Evolutionary conservation across 768 basidiomycete species (phyloP).

Genomic region (Russula emetica): DNA sequence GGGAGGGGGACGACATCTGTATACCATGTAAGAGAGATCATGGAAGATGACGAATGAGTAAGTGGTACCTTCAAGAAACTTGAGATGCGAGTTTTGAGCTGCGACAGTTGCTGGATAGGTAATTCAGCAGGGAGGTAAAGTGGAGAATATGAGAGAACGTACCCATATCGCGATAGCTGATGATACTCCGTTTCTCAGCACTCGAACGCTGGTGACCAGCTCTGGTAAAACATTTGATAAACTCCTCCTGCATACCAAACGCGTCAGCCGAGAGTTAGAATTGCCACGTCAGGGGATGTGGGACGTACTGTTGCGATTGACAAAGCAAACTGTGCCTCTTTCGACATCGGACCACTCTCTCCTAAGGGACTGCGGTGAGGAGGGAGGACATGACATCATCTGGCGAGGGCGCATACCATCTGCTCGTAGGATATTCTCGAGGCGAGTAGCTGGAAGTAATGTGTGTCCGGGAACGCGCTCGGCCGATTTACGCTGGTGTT

Average conservation of each 20-base stretch:
- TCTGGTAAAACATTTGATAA: constrained; percentile 26
- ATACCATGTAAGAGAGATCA: background rate
- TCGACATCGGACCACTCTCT: constrained; percentile 28
- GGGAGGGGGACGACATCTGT: constrained; percentile 26
- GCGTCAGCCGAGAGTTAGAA: constrained; percentile 4
- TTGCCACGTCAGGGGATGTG: constrained; percentile 13
- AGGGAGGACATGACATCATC: background rate
- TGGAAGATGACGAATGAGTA: background rate
- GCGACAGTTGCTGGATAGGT: constrained; percentile 11
- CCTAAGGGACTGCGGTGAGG: constrained; percentile 12
- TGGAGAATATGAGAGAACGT: background rate
- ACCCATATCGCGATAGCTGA: constrained; percentile 29
- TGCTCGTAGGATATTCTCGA: constrained; percentile 28
- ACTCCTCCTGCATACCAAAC: constrained; percentile 25
- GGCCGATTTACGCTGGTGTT: constrained; percentile 24
- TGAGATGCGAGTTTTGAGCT: constrained; percentile 13
- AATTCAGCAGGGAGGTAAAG: background rate
- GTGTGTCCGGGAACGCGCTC: constrained; percentile 27
- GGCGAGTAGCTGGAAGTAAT: constrained; percentile 22
- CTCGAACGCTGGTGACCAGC: constrained; percentile 23
- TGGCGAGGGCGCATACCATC: constrained; percentile 21
- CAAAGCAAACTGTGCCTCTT: constrained; percentile 27
- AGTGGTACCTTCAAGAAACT: constrained; percentile 25
- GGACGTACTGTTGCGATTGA: constrained; percentile 27
- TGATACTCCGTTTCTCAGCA: constrained; percentile 18